Base-by-base conservation (phyloP, 129 eudicot species). In the Rutidosis leptorrhynchoides region DNA sequence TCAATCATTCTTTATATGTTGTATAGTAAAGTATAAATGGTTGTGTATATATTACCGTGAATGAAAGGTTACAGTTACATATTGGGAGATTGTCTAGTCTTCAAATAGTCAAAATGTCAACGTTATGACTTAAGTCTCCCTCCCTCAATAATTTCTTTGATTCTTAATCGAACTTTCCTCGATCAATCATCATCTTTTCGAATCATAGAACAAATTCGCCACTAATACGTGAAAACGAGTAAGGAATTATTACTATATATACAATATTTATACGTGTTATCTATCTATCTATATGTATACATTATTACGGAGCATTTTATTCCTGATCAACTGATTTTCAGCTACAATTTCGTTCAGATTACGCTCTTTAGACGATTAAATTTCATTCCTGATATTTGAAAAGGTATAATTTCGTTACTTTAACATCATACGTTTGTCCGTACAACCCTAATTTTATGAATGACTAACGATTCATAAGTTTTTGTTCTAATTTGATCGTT, bases 211-310 rank as follows among this genome's bases (percentile, higher is more conserved):
- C 60, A 22, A 29, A 48, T 42, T 49, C 43, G 26, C 46, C 62
- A 12, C 30, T 35, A 51, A 11, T n/a, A 12, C 64, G 70, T 63
- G 71, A 33, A 74, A 74, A 74, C 79, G 60, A 57, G 78, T 74
- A 67, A 66, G 72, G 64, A 66, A 74, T 58, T 62, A 43, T 61
- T 2, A 3, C 11, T 56, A 30, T 43, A 22, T 46, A 4, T 48
- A n/a, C n/a, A n/a, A n/a, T n/a, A n/a, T n/a, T n/a, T n/a, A n/a
- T n/a, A 22, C 48, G 26, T 46, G n/a, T n/a, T n/a, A n/a, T n/a
- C n/a, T n/a, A n/a, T n/a, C n/a, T 65, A 14, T 51, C 0, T 14
- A 0, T 17, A 52, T 21, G 52, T 19, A 67, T 54, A 66, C 0
- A 35, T 7, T 32, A n/a, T n/a, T n/a, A n/a, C n/a, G n/a, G n/a